Percentiles rank a stretch among this genome's conserved stretches.
phyloP scores from a whole-genome alignment of 371 early-diverging fungal genomes.

The Mucor piriformis region DNA sequence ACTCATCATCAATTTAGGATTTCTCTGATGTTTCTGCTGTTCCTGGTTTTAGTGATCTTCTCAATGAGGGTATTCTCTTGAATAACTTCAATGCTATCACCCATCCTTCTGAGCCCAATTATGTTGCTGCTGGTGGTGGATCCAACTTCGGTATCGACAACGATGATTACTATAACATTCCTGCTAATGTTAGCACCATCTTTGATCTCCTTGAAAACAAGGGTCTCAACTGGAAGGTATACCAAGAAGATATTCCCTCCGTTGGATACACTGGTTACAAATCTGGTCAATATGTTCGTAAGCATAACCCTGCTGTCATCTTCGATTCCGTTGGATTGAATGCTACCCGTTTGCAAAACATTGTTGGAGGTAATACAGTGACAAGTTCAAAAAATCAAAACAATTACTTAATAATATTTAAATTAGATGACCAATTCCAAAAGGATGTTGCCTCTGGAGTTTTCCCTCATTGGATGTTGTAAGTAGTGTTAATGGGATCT shows the following conservation, averaged over 20 bases:
- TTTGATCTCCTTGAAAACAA: conserved; percentile 63
- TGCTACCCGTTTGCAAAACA: conserved; percentile 39
- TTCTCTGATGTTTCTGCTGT: conserved; percentile 16
- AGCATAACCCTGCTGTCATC: conserved; percentile 59
- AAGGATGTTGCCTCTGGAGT: conserved; percentile 24
- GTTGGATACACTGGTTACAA: conserved; percentile 41
- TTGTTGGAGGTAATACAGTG: conserved; percentile 36
- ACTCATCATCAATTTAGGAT: conserved; percentile 15
- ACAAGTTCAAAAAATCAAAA: not conserved
- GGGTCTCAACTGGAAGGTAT: conserved; percentile 62
- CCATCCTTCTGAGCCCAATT: conserved; percentile 59
- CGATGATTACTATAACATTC: conserved; percentile 32
- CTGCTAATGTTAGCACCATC: conserved; percentile 35
- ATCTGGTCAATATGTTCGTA: conserved; percentile 40
- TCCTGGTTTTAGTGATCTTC: conserved; percentile 22
- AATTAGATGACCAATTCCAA: conserved; percentile 18
- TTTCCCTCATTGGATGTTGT: conserved; percentile 43
- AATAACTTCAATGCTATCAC: conserved; percentile 50
- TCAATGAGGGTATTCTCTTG: conserved; percentile 42
- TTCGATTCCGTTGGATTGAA: conserved; percentile 47
- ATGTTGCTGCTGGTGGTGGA: conserved; percentile 41
- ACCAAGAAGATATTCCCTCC: conserved; percentile 58
- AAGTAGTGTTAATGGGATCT: not conserved
- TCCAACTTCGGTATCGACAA: conserved; percentile 25
- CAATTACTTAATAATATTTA: not conserved